phyloP scores from a whole-genome alignment of 331 rosid species.

The Acacia pycnantha region DNA sequence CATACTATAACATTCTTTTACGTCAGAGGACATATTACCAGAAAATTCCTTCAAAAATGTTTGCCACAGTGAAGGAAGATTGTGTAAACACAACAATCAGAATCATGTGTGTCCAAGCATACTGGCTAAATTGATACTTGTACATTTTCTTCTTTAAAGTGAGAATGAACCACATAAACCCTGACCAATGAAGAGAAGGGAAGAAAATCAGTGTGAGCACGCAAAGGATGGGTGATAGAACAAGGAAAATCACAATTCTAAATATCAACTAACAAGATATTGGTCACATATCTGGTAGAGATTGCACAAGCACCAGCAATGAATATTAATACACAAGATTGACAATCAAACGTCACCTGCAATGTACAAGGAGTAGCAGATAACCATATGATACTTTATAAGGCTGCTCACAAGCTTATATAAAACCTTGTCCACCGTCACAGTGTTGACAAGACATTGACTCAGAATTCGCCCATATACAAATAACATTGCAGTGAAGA shows the following conservation, averaged over 20 bases:
- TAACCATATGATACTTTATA: slow-evolving; percentile 91
- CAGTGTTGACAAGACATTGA: slow-evolving; percentile 87
- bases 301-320: slow-evolving; percentile 21
- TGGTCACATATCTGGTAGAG: slow-evolving; percentile 4
- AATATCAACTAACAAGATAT: slow-evolving; percentile 5
- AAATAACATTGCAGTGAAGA: slow-evolving; percentile 98
- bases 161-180: slow-evolving; percentile 99
- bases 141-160: slow-evolving; percentile 97
- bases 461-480: slow-evolving; percentile 96
- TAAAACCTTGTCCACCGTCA: slow-evolving; percentile 73
- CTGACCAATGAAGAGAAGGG: slow-evolving; percentile 48
- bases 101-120: slow-evolving; percentile 99
- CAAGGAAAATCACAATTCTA: slow-evolving; percentile 22
- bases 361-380: slow-evolving; percentile 85
- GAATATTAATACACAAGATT: slow-evolving; percentile 16
- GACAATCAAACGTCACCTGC: slow-evolving; percentile 56
- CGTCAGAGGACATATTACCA: slow-evolving; percentile 56
- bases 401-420: slow-evolving; percentile 81
- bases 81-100: slow-evolving; percentile 90
- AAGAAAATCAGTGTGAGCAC: slow-evolving; percentile 25
- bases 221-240: slow-evolving; percentile 4
- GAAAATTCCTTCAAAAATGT: slow-evolving; percentile 96
- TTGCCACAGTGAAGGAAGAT: slow-evolving; percentile 97
- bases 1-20: slow-evolving; percentile 10
- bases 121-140: slow-evolving; percentile 99